Evolutionary conservation across 164 flowering plant genomes (phyloP).

Genomic region (Annona squamosa): DNA sequence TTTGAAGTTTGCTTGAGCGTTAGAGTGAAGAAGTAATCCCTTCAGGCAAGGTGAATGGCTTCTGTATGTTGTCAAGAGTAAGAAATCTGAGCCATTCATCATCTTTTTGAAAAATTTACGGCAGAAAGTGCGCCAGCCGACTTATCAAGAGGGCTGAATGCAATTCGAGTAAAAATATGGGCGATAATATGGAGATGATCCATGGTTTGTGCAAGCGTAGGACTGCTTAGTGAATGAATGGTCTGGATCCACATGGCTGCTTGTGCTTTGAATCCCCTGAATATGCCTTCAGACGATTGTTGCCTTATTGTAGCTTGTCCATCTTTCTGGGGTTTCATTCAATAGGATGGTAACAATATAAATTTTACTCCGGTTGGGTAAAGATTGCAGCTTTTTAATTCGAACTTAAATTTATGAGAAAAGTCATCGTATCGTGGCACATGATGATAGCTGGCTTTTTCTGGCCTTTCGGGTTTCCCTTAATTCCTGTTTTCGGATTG

Average conservation of each 20-base stretch:
- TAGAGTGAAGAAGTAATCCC: neutral
- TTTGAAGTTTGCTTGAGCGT: neutral
- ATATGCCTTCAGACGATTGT: neutral
- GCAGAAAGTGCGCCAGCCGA: neutral
- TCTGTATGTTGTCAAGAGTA: neutral
- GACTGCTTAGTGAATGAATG: neutral
- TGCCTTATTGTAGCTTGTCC: neutral
- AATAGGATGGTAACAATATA: no score
- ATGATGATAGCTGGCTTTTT: no score
- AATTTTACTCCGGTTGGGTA: no score
- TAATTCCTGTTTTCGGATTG: no score
- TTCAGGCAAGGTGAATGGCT: neutral
- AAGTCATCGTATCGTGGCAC: no score
- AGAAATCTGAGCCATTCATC: neutral
- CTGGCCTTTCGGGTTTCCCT: no score
- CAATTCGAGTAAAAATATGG: neutral
- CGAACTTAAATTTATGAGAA: no score
- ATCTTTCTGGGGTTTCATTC: no score
- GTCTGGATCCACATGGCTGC: neutral
- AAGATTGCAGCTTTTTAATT: no score
- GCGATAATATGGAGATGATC: neutral
- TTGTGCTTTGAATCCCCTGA: neutral
- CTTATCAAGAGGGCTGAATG: neutral
- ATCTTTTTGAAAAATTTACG: no score
- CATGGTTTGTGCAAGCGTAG: neutral